phyloP scores from a whole-genome alignment of 352 stramenopile genomes.

The Peronospora belbahrii region DNA sequence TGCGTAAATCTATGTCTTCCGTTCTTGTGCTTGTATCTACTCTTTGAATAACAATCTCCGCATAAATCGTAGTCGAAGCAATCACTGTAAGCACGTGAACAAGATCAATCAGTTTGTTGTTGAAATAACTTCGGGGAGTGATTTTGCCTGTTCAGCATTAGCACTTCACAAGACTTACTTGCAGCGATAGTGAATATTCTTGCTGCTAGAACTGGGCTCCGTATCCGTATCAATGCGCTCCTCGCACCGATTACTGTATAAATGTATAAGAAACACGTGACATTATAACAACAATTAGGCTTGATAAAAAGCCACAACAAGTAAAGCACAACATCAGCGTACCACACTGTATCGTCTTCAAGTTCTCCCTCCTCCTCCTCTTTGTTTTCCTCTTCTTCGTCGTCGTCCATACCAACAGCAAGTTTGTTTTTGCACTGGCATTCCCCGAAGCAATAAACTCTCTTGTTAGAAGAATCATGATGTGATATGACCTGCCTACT shows the following conservation, averaged over 20 bases:
- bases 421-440: slow-evolving; percentile 50
- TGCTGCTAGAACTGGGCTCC: slow-evolving; percentile 10
- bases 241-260: slow-evolving; percentile 29
- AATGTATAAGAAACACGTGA: slow-evolving; percentile 2
- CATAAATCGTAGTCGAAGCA: slow-evolving; percentile 78
- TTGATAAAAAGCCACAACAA: background rate
- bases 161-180: slow-evolving; percentile 15
- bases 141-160: background rate
- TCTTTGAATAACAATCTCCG: slow-evolving; percentile 35
- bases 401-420: slow-evolving; percentile 21
- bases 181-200: slow-evolving; percentile 30
- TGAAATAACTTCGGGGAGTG: background rate
- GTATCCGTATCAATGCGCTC: slow-evolving; percentile 24
- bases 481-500: slow-evolving; percentile 23
- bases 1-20: slow-evolving; percentile 34
- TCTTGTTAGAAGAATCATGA: slow-evolving; percentile 15
- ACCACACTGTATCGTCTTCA: slow-evolving; percentile 45
- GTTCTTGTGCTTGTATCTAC: slow-evolving; percentile 28
- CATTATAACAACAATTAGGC: too few species aligned
- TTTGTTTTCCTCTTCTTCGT: slow-evolving; percentile 7
- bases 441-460: slow-evolving; percentile 28
- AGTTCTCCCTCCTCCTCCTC: slow-evolving; percentile 23
- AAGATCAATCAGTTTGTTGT: slow-evolving; percentile 1
- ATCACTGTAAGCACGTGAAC: slow-evolving; percentile 29
- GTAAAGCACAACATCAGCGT: slow-evolving; percentile 5